phyloP scores from a whole-genome alignment of 331 rosid genomes.

The Cucumis variabilis region DNA sequence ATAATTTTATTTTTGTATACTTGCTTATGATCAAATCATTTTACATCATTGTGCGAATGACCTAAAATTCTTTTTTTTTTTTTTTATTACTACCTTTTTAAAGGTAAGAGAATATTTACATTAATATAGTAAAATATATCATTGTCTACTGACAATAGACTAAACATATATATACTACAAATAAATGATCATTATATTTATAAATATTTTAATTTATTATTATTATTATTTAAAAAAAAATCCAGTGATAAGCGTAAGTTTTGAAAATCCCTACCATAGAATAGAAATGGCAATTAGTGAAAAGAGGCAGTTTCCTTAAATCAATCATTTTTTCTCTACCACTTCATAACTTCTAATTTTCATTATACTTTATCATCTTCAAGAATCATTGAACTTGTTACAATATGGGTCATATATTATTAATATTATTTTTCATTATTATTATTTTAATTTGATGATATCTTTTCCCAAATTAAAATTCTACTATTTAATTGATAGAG shows the following conservation, averaged over 20 bases:
- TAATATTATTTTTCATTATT: too few relatives aligned
- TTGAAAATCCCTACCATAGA: not conserved
- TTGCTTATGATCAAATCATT: not conserved
- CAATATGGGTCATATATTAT: not conserved
- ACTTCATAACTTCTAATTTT: not conserved
- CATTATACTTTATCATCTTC: not conserved
- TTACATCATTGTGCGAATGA: not conserved
- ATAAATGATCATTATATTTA: too few relatives aligned
- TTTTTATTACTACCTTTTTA: too few relatives aligned
- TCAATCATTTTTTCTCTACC: constrained; percentile 1
- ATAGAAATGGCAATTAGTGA: not conserved
- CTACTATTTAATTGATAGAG: not conserved
- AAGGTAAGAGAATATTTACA: too few relatives aligned
- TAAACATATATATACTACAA: too few relatives aligned
- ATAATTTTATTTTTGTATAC: too few relatives aligned
- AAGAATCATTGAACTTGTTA: constrained; percentile 26
- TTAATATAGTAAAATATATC: too few relatives aligned
- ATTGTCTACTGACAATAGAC: too few relatives aligned
- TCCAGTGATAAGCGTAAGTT: not conserved
- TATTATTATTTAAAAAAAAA: too few relatives aligned
- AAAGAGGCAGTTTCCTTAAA: not conserved
- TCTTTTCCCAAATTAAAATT: not conserved
- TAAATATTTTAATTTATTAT: too few relatives aligned
- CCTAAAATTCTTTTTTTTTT: not conserved
- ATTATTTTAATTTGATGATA: not conserved